A percentile compares a stretch with the other conserved stretches of the same genome.
Conservation (phyloP, 257 asterid genomes). For the Lantana camara region DNA sequence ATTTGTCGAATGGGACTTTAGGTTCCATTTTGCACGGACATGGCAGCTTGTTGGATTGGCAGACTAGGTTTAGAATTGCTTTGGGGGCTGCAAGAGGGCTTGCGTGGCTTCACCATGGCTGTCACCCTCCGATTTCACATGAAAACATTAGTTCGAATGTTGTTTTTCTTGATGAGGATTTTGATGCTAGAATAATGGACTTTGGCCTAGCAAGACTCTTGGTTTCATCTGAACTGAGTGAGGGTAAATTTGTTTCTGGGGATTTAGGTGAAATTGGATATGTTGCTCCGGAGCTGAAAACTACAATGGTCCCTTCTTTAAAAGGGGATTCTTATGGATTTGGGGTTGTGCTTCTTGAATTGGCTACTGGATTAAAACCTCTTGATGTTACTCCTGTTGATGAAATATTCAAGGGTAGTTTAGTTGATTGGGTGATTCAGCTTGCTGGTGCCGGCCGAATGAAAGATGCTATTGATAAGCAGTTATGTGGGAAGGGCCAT, state of each 20-base stretch:
- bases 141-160: constrained; percentile 61
- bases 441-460: constrained; percentile 40
- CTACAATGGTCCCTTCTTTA: constrained; percentile 64
- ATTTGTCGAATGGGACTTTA: constrained; percentile 59
- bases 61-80: constrained; percentile 48
- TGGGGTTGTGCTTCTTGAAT: constrained; percentile 78
- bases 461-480: constrained; percentile 49
- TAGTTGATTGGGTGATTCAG: constrained; percentile 68
- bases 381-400: constrained; percentile 47
- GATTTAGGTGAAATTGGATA: constrained; percentile 84
- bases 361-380: constrained; percentile 62
- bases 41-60: constrained; percentile 48
- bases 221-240: constrained; percentile 54
- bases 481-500: constrained; percentile 45
- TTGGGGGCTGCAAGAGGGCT: constrained; percentile 70
- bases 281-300: constrained; percentile 78
- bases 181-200: constrained; percentile 65
- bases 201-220: constrained; percentile 71
- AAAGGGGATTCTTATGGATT: constrained; percentile 85
- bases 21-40: constrained; percentile 40
- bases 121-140: constrained; percentile 65
- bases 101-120: constrained; percentile 79
- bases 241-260: constrained; percentile 53
- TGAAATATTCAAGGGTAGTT: constrained; percentile 53
- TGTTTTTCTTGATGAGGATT: constrained; percentile 63